Base-by-base conservation (phyloP, 441 rosid genomes). In the Geranium incanum region DNA sequence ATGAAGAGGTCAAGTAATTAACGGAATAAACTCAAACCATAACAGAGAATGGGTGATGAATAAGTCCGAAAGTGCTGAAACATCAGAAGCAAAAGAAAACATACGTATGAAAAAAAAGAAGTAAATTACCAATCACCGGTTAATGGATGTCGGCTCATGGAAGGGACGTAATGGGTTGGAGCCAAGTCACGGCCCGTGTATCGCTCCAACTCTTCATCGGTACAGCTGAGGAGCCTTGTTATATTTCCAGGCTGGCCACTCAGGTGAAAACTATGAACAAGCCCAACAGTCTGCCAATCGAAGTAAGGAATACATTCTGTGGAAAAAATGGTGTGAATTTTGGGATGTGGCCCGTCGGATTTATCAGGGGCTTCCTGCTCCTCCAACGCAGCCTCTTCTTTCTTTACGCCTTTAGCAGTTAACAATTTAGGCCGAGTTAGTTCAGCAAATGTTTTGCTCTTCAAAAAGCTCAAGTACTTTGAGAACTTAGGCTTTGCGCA, bases 211-310 rank as follows among this genome's bases (percentile, higher is more conserved):
- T 88, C 92, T 84, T 92, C 88, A 64, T 92, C 97, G 38, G 91
- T 88, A 78, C 98, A 95, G 78, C 99, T 95, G 77, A 95, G 99
- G 78, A 95, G 99, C 75, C 97, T 80, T 13, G 99, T 95, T 50
- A 95, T 78, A 75, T 87, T 91, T 81, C 98, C 99, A 33, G 99
- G 97, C 83, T 95, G 98, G 67, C 97, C 96, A 69, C 97, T 95
- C 66, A 76, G 80, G 75, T 77, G 85, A 85, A 95, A 92, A 83
- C 99, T 92, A 83, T 95, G 98, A 78, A 95, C 74, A 70, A 95
- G 85, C 66, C 98, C 99, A 18, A 95, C 98, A 57, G 99, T 95
- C 80, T 95, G 99, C 98, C 99, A 95, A 79, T 95, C 99, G 75
- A 95, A 95, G 83, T 95, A 92, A 70, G 87, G 82, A 1, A 84